These are phyloP conservation scores for Pythium rhizo-oryzae DNA, from an alignment of 352 stramenopile species.

Conservation along the genomic window DNA sequence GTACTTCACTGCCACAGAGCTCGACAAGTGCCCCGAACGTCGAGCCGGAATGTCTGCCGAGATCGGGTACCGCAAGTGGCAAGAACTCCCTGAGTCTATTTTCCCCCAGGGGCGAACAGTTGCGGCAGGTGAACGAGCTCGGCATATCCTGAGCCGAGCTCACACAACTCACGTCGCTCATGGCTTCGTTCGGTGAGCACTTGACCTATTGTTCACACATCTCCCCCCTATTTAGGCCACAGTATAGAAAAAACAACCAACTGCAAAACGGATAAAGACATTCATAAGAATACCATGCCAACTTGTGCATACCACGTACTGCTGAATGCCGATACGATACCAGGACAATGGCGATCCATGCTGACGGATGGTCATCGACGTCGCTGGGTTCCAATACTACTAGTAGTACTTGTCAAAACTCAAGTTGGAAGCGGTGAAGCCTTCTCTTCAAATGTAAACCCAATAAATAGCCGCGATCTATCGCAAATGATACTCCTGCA, in stretches of 20 bases:
- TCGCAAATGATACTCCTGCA: conserved; percentile 29
- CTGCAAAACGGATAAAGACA: conserved; percentile 27
- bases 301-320: conserved; percentile 18
- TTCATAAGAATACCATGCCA: conserved; percentile 24
- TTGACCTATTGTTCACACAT: neutral
- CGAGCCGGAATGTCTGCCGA: conserved; percentile 53
- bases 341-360: conserved; percentile 1
- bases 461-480: conserved; percentile 39
- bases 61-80: conserved; percentile 70
- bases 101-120: conserved; percentile 62
- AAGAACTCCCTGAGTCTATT: conserved; percentile 61
- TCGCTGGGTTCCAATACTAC: neutral
- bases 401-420: conserved; percentile 27
- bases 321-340: neutral
- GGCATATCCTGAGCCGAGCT: conserved; percentile 77
- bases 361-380: neutral
- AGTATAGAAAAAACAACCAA: conserved; percentile 5
- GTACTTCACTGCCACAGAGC: conserved; percentile 84
- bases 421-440: conserved; percentile 2
- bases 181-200: conserved; percentile 45
- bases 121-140: conserved; percentile 71
- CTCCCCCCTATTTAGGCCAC: conserved; percentile 22
- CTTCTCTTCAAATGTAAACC: conserved; percentile 19
- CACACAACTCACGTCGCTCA: conserved; percentile 66
- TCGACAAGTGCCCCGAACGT: conserved; percentile 60